These are phyloP conservation scores for Lasiosphaeria hispida DNA, from an alignment of 495 filamentous ascomycete species.

Conservation along the genomic window DNA sequence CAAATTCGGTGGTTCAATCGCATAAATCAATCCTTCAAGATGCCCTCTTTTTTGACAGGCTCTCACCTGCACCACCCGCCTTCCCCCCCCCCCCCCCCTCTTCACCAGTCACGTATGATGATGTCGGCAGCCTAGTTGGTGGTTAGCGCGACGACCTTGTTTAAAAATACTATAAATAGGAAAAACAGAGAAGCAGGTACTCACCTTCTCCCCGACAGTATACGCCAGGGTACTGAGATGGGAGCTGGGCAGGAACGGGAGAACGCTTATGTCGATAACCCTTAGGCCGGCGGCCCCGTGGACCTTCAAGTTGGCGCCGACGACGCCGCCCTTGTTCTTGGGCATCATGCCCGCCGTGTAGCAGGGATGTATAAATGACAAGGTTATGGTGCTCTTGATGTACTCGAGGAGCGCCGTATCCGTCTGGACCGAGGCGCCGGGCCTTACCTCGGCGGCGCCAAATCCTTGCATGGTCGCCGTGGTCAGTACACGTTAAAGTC, in stretches of 20 bases:
- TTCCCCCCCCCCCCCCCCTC: too few relatives aligned
- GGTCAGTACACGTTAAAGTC: conserved; percentile 32
- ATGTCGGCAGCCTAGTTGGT: conserved; percentile 45
- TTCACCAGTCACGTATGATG: conserved; percentile 49
- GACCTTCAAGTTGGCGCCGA: conserved; percentile 48
- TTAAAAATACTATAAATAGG: too few relatives aligned
- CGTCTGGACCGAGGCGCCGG: neutral
- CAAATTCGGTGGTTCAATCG: too few relatives aligned
- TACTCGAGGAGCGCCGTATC: neutral
- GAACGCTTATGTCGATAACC: conserved; percentile 61
- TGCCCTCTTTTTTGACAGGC: too few relatives aligned
- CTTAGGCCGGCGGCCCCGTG: conserved; percentile 55
- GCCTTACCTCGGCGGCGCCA: neutral
- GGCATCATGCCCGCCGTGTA: conserved; percentile 50
- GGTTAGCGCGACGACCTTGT: too few relatives aligned
- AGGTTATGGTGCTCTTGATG: neutral
- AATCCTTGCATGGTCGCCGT: neutral
- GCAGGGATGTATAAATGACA: conserved; percentile 20
- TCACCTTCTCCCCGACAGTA: conserved; percentile 23
- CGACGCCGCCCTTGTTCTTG: conserved; percentile 47
- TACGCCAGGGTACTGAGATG: conserved; percentile 16
- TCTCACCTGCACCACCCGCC: too few relatives aligned
- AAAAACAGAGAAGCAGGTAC: neutral
- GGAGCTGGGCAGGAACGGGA: conserved; percentile 47
- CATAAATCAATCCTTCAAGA: too few relatives aligned